phyloP scores from a whole-genome alignment of 2,329 filamentous ascomycete genomes.

The Ophiostoma quercus region DNA sequence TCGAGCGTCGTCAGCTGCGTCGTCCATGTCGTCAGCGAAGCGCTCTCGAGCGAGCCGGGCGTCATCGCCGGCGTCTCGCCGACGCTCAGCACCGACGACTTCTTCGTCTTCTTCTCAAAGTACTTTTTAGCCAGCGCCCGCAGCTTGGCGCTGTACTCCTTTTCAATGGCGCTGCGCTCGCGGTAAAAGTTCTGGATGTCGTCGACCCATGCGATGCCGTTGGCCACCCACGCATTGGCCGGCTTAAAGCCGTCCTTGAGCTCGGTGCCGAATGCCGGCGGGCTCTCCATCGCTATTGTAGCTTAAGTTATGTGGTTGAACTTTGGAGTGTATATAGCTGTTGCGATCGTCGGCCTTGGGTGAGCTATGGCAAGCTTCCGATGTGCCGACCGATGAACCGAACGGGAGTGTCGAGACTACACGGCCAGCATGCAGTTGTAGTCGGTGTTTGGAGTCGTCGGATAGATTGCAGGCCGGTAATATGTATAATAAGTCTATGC shows the following conservation, averaged over 20 bases:
- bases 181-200: conserved; percentile 97
- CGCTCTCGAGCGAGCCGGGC: conserved; percentile 90
- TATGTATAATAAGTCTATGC: not conserved
- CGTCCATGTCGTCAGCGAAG: conserved; percentile 94
- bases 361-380: not conserved
- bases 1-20: conserved; percentile 90
- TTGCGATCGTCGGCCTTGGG: no score
- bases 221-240: conserved; percentile 83
- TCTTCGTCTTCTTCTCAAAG: conserved; percentile 88
- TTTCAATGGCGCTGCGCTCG: conserved; percentile 88
- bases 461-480: not conserved
- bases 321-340: no score
- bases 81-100: conserved; percentile 74
- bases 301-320: no score
- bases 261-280: conserved; percentile 86
- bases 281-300: conserved; percentile 64
- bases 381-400: not conserved
- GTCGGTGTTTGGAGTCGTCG: not conserved
- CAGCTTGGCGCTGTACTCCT: conserved; percentile 90
- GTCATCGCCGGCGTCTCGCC: conserved; percentile 91
- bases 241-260: conserved; percentile 98
- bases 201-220: conserved; percentile 90
- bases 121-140: conserved; percentile 88
- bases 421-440: conserved; percentile 15
- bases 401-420: not conserved